These are phyloP conservation scores for Macrophomina pseudophaseolina DNA, from an alignment of 2,329 filamentous ascomycete genomes.

Conservation along the genomic window DNA sequence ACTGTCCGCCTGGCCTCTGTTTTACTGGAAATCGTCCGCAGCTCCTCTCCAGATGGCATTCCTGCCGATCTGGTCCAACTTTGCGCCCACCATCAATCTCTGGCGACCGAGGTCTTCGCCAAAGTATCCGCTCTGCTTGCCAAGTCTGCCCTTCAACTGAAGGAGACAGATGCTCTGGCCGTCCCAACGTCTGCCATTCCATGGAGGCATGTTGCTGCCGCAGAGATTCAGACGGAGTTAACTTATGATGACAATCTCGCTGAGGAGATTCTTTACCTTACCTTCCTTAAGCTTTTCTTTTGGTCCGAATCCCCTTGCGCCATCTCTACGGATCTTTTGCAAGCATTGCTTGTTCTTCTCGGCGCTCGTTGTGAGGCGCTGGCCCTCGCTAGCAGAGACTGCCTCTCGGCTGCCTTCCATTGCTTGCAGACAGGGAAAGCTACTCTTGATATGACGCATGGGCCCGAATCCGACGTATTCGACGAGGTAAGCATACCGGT, in stretches of 20 bases:
- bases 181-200: slow-evolving; percentile 9
- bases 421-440: neutral
- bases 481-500: neutral
- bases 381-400: slow-evolving; percentile 13
- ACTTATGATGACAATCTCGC: neutral
- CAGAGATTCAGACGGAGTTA: no score
- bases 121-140: neutral
- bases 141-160: neutral
- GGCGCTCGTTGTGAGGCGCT: slow-evolving; percentile 14
- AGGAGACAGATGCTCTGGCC: neutral
- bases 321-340: slow-evolving; percentile 2
- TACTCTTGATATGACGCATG: neutral
- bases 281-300: slow-evolving; percentile 40
- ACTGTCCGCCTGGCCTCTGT: slow-evolving; percentile 22
- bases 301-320: slow-evolving; percentile 31
- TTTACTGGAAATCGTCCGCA: slow-evolving; percentile 11
- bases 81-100: neutral
- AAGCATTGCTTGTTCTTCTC: slow-evolving; percentile 21
- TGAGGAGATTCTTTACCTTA: slow-evolving; percentile 30
- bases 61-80: slow-evolving; percentile 9
- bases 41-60: neutral
- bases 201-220: neutral
- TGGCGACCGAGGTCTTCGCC: slow-evolving; percentile 25
- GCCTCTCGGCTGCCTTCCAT: slow-evolving; percentile 19
- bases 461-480: neutral